phyloP scores from a whole-genome alignment of 306 rosid genomes.

The Nissolia schottii region DNA sequence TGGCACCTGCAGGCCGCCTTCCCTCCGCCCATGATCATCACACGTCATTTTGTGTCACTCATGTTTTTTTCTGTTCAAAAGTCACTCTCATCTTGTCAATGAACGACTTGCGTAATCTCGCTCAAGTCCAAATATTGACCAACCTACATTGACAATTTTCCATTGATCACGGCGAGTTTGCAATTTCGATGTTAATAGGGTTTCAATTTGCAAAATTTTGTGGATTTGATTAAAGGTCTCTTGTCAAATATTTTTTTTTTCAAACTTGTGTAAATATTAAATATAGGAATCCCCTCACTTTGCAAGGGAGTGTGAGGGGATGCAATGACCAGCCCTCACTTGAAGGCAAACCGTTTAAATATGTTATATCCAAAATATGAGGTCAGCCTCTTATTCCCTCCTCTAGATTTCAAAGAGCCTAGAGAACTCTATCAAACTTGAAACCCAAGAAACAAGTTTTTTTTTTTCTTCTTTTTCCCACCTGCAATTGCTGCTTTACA shows the following conservation, averaged over 20 bases:
- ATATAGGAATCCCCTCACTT: not conserved
- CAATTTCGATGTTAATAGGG: not conserved
- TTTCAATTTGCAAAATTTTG: not conserved
- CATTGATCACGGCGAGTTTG: not conserved
- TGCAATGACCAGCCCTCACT: conserved; percentile 19
- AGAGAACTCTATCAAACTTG: not conserved
- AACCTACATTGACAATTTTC: not conserved
- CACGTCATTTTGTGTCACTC: not conserved
- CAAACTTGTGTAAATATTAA: conserved; percentile 7
- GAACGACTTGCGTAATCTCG: not conserved
- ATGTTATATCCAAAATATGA: conserved; percentile 26
- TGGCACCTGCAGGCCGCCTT: no score
- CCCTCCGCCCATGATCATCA: no score
- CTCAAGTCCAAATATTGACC: no score
- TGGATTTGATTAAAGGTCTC: conserved; percentile 11
- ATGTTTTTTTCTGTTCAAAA: not conserved
- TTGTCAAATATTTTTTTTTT: not conserved
- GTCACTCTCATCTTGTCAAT: not conserved
- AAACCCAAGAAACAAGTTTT: not conserved
- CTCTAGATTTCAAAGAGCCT: not conserved
- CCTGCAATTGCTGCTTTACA: not conserved
- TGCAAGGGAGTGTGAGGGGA: not conserved
- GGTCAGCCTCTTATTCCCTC: conserved; percentile 27
- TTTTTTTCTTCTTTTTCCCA: not conserved
- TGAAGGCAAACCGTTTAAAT: conserved; percentile 32